These are phyloP conservation scores for Stemphylium beticola DNA, from an alignment of 2,329 filamentous ascomycete genomes.

Conservation along the genomic window DNA sequence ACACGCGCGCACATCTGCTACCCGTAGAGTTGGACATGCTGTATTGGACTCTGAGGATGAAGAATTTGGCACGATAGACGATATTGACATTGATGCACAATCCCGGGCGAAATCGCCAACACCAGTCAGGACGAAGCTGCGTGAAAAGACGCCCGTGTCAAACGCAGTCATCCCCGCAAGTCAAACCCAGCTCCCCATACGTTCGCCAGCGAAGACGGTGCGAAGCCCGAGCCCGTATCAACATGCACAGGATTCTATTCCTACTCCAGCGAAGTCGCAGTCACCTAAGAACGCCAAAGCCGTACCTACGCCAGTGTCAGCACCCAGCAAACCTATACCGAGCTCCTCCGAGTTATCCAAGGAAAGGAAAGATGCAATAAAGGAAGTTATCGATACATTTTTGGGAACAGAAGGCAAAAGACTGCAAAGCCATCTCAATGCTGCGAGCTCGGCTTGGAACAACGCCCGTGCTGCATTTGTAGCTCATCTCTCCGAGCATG, in stretches of 20 bases:
- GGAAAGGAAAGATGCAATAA: constrained; percentile 30
- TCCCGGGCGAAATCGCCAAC: constrained; percentile 17
- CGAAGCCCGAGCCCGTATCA: constrained; percentile 23
- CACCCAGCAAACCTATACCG: constrained; percentile 8
- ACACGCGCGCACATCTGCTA: constrained; percentile 15
- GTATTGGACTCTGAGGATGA: constrained; percentile 44
- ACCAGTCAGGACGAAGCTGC: constrained; percentile 11
- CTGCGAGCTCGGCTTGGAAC: constrained; percentile 34
- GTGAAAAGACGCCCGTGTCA: constrained; percentile 21
- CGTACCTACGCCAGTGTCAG: background rate
- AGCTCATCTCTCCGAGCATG: constrained; percentile 33
- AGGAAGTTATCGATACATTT: constrained; percentile 31
- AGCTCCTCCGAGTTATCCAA: constrained; percentile 37
- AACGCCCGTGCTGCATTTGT: constrained; percentile 34
- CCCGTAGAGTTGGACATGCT: constrained; percentile 25
- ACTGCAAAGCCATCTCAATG: constrained; percentile 33
- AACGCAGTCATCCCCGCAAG: constrained; percentile 12
- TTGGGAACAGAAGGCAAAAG: constrained; percentile 30
- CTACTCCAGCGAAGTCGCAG: constrained; percentile 28
- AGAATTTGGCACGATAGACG: constrained; percentile 37
- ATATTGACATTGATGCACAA: constrained; percentile 30
- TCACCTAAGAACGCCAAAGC: constrained; percentile 22
- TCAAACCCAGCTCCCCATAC: constrained; percentile 27
- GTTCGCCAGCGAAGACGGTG: constrained; percentile 35
- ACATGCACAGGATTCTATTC: constrained; percentile 22